Conservation (phyloP, 139 green algal genomes). For the Desmodesmus armatus region DNA sequence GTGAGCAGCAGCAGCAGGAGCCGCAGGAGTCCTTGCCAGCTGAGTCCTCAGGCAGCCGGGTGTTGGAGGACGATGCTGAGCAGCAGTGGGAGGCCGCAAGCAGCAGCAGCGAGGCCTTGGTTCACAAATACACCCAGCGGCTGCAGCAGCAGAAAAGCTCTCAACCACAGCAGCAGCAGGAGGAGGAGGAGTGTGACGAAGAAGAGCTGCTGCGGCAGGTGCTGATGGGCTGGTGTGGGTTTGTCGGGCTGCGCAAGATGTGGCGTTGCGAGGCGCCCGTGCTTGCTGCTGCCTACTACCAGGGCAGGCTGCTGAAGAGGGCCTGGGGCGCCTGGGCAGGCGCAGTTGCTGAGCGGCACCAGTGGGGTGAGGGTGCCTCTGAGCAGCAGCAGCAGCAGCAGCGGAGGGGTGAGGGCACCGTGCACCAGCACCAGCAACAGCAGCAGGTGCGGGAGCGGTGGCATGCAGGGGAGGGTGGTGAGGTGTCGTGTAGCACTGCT, state of each 20-base stretch:
- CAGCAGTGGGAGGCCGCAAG: neutral
- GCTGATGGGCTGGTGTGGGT: neutral
- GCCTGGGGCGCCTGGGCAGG: neutral
- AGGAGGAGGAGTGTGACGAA: neutral
- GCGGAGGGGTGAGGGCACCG: neutral
- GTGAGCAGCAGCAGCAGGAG: too few species aligned
- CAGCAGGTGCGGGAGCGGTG: neutral
- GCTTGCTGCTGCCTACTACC: slow-evolving; percentile 36
- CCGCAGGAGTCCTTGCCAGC: too few species aligned
- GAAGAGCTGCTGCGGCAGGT: neutral
- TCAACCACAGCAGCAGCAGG: neutral
- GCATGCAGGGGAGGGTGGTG: neutral
- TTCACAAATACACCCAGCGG: neutral
- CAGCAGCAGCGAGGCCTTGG: neutral
- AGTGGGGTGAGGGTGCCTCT: neutral
- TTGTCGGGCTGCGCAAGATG: neutral
- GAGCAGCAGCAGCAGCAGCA: slow-evolving; percentile 21
- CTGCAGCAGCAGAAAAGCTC: neutral
- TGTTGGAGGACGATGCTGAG: too few species aligned
- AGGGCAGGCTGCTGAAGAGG: neutral
- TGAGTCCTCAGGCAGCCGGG: too few species aligned
- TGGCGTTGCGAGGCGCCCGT: slow-evolving; percentile 22
- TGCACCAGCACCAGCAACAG: neutral
- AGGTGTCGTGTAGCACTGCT: too few species aligned
- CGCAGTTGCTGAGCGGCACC: neutral